Evolutionary conservation across 768 basidiomycete species (phyloP), one percentile per base, ranked within the genome.

Genomic region (Royoungia palumana): DNA sequence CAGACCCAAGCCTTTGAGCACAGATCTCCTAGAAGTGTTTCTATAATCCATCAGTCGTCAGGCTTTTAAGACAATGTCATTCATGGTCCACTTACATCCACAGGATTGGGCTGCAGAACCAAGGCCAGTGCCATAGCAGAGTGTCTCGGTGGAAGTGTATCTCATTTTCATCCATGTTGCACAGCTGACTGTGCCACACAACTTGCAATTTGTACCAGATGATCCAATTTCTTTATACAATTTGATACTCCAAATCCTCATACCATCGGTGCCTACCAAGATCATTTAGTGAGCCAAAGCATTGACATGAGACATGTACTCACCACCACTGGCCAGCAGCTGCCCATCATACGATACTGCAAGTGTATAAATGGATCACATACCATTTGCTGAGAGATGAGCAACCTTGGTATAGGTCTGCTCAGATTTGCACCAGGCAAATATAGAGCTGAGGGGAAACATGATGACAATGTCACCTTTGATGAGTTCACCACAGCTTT

Each of bases 1-100:
- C 30, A 19, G 28, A 32, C 2, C 41, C 30, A 19, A 43, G 30
- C 20, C 30, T 20, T 5, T 9, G 30, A 21, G 40, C 10, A 6
- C 40, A 41, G 12, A 41, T 41, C n/a, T 28, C 13, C 25, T 28
- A n/a, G 13, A 5, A 41, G 1, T 28, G 40, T 28, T 41, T 25
- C 40, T 41, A 21, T 38, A 10, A 10, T 24, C 7, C 7, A 24
- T 24, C 7, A 24, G 24, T 24, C 24, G 7, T 24, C 7, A 7
- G 24, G 24, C 24, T 24, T 24, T 24, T 7, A 24, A 4, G n/a
- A 24, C 24, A 24, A 24, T 24, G 24, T 24, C 24, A 24, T 24
- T 7, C n/a, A n/a, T n/a, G n/a, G n/a, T n/a, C n/a, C 25, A 46
- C 55, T 53, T 39, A 53, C 55, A 43, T 54, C 44, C 4, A 34